phyloP scores from a whole-genome alignment of 2,329 filamentous ascomycete genomes.

The Fusarium sp. region DNA sequence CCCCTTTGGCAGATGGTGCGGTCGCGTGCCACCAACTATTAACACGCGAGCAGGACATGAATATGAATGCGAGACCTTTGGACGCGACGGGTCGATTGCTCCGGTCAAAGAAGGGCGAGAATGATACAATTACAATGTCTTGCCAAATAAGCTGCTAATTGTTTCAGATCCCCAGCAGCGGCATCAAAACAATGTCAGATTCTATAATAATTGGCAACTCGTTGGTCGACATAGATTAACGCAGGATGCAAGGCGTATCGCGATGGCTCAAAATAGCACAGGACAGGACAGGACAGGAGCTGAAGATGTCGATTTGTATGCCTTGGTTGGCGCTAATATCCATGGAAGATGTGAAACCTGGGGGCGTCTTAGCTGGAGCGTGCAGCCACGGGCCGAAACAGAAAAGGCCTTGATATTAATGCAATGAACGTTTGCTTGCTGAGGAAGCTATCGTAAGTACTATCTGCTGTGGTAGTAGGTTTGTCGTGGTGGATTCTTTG shows the following conservation, averaged over 20 bases:
- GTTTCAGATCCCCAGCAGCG: conserved; percentile 10
- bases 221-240: conserved; percentile 6
- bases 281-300: conserved; percentile 1
- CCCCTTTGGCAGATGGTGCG: too few relatives aligned
- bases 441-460: too few relatives aligned
- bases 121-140: conserved; percentile 1
- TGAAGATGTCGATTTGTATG: conserved; percentile 18
- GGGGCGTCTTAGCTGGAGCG: conserved; percentile 38
- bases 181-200: background rate
- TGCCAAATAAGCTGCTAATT: conserved; percentile 1
- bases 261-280: conserved; percentile 34
- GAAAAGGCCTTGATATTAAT: conserved; percentile 3
- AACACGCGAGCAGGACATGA: too few relatives aligned
- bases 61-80: too few relatives aligned
- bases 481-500: too few relatives aligned
- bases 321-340: conserved; percentile 30
- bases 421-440: conserved; percentile 2
- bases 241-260: conserved; percentile 28
- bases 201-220: background rate
- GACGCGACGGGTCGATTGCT: conserved; percentile 3
- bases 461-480: too few relatives aligned
- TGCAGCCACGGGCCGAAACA: conserved; percentile 35
- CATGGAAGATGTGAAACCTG: conserved; percentile 44
- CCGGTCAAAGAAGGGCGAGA: background rate
- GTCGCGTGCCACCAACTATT: too few relatives aligned